Evolutionary conservation across 73 alveolate genomes (phyloP), one percentile per base, ranked within the genome.

Genomic region (Paramecium primaurelia): DNA sequence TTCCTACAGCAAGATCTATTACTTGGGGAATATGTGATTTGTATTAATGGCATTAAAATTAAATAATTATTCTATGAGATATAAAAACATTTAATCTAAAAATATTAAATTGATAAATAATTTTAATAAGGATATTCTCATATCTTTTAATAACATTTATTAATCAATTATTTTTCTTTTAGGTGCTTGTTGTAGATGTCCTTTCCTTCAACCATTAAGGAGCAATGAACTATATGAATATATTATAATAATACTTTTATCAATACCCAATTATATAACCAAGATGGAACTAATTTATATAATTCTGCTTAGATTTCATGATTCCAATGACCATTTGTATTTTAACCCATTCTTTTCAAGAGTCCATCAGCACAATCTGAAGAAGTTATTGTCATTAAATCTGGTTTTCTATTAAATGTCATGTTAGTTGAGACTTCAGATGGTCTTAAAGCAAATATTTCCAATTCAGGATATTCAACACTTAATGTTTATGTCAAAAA

Each of bases 291-390:
- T 1, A 59, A 60, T 38, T 37, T 47, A 32, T 86, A 86, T 1
- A 86, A 49, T 37, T 34, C 94, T 10, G 84, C 40, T 59, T 92
- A 64, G 25, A 92, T 54, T 44, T 92, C 86, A 73, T 92, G 95
- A 38, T 59, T 77, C 92, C 88, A 92, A 88, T 92, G 92, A 37
- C 95, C 95, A 92, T 86, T 71, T 58, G 95, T 92, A 86, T 59
- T 77, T 1, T n/a, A 54, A n/a, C 95, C 95, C 69, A 92, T 71
- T 77, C 90, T 89, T 60, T 86, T 88, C 6, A 92, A 58, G 0
- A 87, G 42, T 71, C 95, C 93, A 26, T 22, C 58, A 38, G 90
- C 95, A 71, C 95, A 92, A 59, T 75, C 94, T 59, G 69, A 59
- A 28, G 86, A 14, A 37, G 94, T 54, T 16, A 92, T 92, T n/a